Base-by-base conservation (phyloP, 208 protist species). In the Wallacemonas sp. region DNA sequence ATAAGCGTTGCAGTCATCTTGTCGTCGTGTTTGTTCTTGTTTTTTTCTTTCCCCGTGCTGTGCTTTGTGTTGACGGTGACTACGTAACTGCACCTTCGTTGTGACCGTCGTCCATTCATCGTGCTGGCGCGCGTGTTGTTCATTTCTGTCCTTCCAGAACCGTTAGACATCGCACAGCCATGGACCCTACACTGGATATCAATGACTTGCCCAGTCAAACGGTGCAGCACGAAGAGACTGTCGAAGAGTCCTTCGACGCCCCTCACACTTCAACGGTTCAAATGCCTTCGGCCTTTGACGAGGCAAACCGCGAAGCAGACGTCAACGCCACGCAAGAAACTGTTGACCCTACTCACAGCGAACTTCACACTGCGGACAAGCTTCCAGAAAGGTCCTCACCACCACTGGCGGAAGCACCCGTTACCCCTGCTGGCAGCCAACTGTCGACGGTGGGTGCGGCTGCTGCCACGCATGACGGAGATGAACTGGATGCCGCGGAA, bases 171-270 rank as follows among this genome's bases (percentile, higher is more conserved):
- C 38, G 46, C 59, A 53, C 24, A 5, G 9, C 41, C 6, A 57
- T 57, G 68, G 68, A 73, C 33, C 68, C 61, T 12, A 41, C 48
- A 24, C 37, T 68, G 37, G 12, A 73, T n/a, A 24, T 50, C 5
- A 44, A 68, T 13, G 38, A 68, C 26, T n/a, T 68, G 29, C 50
- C 50, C n/a, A 57, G 29, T 6, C 50, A 41, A n/a, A 38, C 50
- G 6, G n/a, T n/a, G n/a, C n/a, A n/a, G n/a, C n/a, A n/a, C n/a
- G n/a, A n/a, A n/a, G n/a, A n/a, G n/a, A n/a, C n/a, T n/a, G n/a
- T n/a, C n/a, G n/a, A n/a, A n/a, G n/a, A n/a, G n/a, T n/a, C n/a
- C 9, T 12, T 19, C 42, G 17, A 48, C 17, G 19, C 17, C 42
- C 42, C 42, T 19, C 42, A 48, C 42, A n/a, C 5, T 6, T 19